Evolutionary conservation across 2,329 filamentous ascomycete species (phyloP).

Genomic region (Aspergillus spinulosporus): DNA sequence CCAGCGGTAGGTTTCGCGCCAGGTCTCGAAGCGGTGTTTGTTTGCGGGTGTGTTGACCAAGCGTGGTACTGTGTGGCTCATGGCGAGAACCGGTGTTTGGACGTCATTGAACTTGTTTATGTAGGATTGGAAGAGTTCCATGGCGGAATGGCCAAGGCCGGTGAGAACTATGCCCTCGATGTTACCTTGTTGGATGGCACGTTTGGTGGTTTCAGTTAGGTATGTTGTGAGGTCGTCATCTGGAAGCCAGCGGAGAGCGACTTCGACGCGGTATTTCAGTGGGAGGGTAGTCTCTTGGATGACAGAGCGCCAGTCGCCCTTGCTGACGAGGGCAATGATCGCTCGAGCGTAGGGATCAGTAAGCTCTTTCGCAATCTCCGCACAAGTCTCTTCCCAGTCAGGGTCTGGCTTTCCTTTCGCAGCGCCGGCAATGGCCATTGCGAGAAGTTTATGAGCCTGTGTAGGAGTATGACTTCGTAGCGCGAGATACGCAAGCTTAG

Average conservation of each 20-base stretch:
- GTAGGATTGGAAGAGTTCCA: conserved; percentile 63
- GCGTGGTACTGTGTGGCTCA: conserved; percentile 59
- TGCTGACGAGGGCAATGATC: conserved; percentile 60
- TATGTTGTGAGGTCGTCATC: conserved; percentile 53
- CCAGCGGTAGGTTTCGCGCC: conserved; percentile 62
- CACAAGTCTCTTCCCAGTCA: conserved; percentile 62
- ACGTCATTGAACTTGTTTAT: conserved; percentile 61
- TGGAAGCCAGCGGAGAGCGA: conserved; percentile 55
- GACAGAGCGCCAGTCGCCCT: conserved; percentile 60
- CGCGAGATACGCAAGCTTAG: conserved; percentile 58
- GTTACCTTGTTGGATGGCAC: conserved; percentile 56
- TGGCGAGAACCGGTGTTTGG: conserved; percentile 62
- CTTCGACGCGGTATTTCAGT: conserved; percentile 60
- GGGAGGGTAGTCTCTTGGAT: conserved; percentile 59
- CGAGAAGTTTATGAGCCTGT: conserved; percentile 58
- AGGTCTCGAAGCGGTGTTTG: conserved; percentile 57
- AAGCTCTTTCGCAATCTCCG: conserved; percentile 63
- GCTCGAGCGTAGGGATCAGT: conserved; percentile 63
- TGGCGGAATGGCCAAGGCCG: conserved; percentile 57
- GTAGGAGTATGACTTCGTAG: conserved; percentile 55
- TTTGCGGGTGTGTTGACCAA: conserved; percentile 57
- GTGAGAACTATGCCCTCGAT: conserved; percentile 64
- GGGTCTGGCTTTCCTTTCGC: conserved; percentile 51
- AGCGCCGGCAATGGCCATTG: conserved; percentile 53
- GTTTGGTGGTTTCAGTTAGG: conserved; percentile 54